These are phyloP conservation scores for Neurospora terricola DNA, from an alignment of 495 filamentous ascomycete species.

Conservation along the genomic window DNA sequence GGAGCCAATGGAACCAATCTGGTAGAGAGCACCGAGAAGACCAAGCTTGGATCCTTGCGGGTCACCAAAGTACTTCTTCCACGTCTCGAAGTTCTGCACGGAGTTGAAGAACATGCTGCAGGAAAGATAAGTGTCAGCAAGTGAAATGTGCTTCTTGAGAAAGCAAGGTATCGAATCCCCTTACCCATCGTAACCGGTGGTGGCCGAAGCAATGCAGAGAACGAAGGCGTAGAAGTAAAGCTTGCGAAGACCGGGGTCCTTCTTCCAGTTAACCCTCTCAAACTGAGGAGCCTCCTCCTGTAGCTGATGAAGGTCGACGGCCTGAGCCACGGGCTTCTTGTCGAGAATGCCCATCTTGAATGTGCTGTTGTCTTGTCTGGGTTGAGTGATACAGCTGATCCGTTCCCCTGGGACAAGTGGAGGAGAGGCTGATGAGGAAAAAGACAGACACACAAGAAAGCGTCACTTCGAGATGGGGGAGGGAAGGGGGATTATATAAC, in stretches of 20 bases:
- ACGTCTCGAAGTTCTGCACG: conserved; percentile 42
- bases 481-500: conserved; percentile 13
- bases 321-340: conserved; percentile 27
- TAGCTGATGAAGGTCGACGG: conserved; percentile 16
- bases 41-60: conserved; percentile 46
- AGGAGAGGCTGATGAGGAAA: conserved; percentile 9
- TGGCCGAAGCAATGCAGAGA: conserved; percentile 52
- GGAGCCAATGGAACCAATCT: conserved; percentile 53
- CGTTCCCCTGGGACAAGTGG: conserved; percentile 12
- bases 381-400: conserved; percentile 7
- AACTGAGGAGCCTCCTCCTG: conserved; percentile 48
- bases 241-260: conserved; percentile 49
- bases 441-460: conserved; percentile 6
- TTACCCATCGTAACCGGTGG: conserved; percentile 58
- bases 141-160: not conserved
- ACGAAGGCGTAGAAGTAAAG: conserved; percentile 49
- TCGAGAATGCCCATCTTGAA: conserved; percentile 24
- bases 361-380: conserved; percentile 2
- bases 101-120: conserved; percentile 45
- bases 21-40: conserved; percentile 58
- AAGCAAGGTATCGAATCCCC: not conserved
- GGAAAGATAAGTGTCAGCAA: conserved; percentile 6
- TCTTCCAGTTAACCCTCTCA: conserved; percentile 49
- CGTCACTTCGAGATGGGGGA: not conserved
- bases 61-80: conserved; percentile 40